Evolutionary conservation across 148 eudicot genomes (phyloP).

Genomic region (Arctostaphylos glauca): DNA sequence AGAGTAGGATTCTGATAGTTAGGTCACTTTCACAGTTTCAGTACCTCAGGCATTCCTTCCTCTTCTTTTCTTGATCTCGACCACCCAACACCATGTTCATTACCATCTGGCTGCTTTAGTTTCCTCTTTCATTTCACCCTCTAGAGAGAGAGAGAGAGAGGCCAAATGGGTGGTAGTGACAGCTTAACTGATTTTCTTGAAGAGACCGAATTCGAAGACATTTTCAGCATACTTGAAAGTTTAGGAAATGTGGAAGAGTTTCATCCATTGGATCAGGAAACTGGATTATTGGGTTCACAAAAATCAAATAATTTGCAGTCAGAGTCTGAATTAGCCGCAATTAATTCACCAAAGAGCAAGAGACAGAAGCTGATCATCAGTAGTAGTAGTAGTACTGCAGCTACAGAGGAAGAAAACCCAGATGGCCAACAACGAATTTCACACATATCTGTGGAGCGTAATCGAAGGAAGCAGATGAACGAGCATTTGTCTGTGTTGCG

Average conservation of each 20-base stretch:
- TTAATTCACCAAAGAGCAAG: conserved; percentile 39
- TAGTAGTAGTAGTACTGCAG: background rate
- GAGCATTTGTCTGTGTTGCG: conserved; percentile 71
- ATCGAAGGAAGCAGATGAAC: conserved; percentile 95
- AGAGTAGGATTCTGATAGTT: conserved; percentile 8
- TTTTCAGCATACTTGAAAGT: conserved; percentile 56
- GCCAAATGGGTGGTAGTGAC: conserved; percentile 2
- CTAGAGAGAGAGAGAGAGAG: background rate
- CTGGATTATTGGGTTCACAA: conserved; percentile 22
- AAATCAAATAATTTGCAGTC: conserved; percentile 17
- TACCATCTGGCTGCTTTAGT: background rate
- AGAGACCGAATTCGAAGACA: conserved; percentile 37
- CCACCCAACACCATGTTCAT: background rate
- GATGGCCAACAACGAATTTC: conserved; percentile 46
- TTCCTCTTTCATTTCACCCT: background rate
- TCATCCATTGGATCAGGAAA: background rate
- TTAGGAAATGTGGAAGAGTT: conserved; percentile 33
- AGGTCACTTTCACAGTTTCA: conserved; percentile 4
- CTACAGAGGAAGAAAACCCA: background rate
- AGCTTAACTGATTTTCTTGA: conserved; percentile 38
- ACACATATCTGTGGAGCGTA: conserved; percentile 86
- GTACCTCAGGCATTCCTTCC: background rate
- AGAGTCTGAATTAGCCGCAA: conserved; percentile 13
- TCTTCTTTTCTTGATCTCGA: background rate
- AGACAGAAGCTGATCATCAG: conserved; percentile 27